Base-by-base conservation (phyloP, 2,329 filamentous ascomycete species). In the Sordariomycetes sp. region DNA sequence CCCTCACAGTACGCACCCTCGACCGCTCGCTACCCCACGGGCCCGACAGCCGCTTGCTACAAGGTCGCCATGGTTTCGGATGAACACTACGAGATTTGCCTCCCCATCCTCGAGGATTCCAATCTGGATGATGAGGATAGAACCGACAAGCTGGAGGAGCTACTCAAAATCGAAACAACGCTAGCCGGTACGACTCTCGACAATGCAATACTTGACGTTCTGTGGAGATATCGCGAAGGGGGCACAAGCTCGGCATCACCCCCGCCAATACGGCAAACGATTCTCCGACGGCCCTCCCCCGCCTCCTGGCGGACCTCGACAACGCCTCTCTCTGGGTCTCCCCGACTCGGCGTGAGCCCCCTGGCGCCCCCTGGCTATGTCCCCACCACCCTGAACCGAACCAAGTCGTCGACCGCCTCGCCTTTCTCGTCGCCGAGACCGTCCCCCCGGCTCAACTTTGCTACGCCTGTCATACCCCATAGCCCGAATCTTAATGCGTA, bases 401-500 rank as follows among this genome's bases (percentile, higher is more conserved):
- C 86, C 60, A 92, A 87, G 68, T 90, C 89, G 37, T 87, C 85
- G 51, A 86, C 85, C 35, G 89, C 86, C 12, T 97, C 93, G 43
- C 94, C 94, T 1, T 97, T 97, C 71, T 90, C 89, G 43, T 97
- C 93, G 11, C 94, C 94, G 34, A 87, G 92, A 56, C 92, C 94
- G 14, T 97, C 93, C 16, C 94, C 94, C 34, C 86, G 93, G 62
- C 84, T 97, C 58, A 90, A 90, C 51, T 88, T 96, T 69, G 90
- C 91, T 10, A 93, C 90, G 54, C 94, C 94, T 25, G 83, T 82
- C 56, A 96, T 97, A 65, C 94, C 94, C 4, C 90, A 97, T 71
- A 97, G 92, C 65, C 94, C 94, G 46, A 96, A 83, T 68, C 74
- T 97, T 62, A 97, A 96, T 74, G 90, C 92, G 58, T 99, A 97